Percentiles rank a stretch among this genome's conserved stretches.
These are phyloP conservation scores for Salix purpurea DNA, from an alignment of 345 rosid genomes.

Conservation along the genomic window DNA sequence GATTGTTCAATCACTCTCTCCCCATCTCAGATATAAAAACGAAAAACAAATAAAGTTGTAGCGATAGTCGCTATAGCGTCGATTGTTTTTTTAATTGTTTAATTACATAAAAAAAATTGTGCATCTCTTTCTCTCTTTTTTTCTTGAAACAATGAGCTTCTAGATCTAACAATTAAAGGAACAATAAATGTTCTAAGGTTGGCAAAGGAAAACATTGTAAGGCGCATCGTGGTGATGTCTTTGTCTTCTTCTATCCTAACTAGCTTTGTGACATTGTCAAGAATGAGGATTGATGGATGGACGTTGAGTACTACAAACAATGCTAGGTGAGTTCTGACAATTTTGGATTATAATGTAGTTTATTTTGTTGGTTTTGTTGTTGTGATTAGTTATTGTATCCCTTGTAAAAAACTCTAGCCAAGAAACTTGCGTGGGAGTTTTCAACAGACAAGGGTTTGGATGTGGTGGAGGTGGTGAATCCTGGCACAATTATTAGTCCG, in stretches of 20 bases:
- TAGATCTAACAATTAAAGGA: slow-evolving; percentile 89
- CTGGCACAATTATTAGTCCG: slow-evolving; percentile 91
- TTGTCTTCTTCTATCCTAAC: no score
- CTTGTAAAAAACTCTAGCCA: slow-evolving; percentile 77
- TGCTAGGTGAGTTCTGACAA: slow-evolving; percentile 46
- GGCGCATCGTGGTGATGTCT: slow-evolving; percentile 21
- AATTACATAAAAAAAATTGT: neutral
- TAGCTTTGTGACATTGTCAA: slow-evolving; percentile 25
- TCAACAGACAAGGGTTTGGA: slow-evolving; percentile 69
- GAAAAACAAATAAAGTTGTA: neutral
- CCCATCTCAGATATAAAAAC: no score
- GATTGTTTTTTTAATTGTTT: neutral
- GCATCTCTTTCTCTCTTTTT: neutral
- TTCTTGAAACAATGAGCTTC: slow-evolving; percentile 52
- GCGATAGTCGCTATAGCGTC: neutral
- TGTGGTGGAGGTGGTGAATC: slow-evolving; percentile 78
- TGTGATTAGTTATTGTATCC: slow-evolving; percentile 76
- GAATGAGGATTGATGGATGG: slow-evolving; percentile 42
- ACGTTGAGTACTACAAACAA: slow-evolving; percentile 60
- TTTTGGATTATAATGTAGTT: neutral
- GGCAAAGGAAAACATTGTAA: slow-evolving; percentile 65
- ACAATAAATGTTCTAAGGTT: slow-evolving; percentile 70
- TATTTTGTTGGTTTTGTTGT: neutral
- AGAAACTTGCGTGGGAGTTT: slow-evolving; percentile 90
- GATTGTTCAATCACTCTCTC: no score